Conservation (phyloP, 495 filamentous ascomycete species). For the Pyrenula massariospora region DNA sequence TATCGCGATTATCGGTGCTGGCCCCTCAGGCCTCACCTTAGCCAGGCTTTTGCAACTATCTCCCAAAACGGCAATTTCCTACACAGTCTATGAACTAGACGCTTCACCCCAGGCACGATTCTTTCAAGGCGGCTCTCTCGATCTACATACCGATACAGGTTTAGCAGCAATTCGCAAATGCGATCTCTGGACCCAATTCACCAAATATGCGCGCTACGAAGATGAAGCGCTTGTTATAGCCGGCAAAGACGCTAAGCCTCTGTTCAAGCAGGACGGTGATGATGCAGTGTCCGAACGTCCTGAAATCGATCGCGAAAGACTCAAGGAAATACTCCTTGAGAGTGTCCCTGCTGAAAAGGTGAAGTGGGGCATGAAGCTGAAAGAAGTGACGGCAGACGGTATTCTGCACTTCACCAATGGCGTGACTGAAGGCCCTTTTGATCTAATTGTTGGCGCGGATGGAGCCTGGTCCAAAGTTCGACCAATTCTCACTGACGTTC, state of each 20-base stretch:
- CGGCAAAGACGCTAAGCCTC: slow-evolving; percentile 20
- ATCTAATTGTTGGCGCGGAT: slow-evolving; percentile 51
- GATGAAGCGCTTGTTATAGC: slow-evolving; percentile 22
- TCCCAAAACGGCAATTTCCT: slow-evolving; percentile 4
- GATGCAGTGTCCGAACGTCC: neutral
- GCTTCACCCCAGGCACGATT: slow-evolving; percentile 15
- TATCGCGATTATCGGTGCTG: slow-evolving; percentile 48
- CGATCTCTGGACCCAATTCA: slow-evolving; percentile 37
- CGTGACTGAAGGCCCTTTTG: slow-evolving; percentile 15
- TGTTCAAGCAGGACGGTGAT: slow-evolving; percentile 7
- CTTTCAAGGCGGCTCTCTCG: slow-evolving; percentile 42
- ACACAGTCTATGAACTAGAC: slow-evolving; percentile 43
- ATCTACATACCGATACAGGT: slow-evolving; percentile 39
- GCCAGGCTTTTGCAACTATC: slow-evolving; percentile 45
- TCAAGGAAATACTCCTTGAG: slow-evolving; percentile 18
- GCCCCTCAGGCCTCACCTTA: slow-evolving; percentile 45
- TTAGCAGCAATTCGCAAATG: slow-evolving; percentile 39
- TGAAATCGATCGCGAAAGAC: slow-evolving; percentile 18
- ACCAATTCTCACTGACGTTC: slow-evolving; percentile 27
- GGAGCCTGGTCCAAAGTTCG: slow-evolving; percentile 50
- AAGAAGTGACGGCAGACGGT: slow-evolving; percentile 10
- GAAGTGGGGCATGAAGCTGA: slow-evolving; percentile 14
- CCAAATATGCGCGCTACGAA: slow-evolving; percentile 24
- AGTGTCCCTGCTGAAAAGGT: slow-evolving; percentile 13
- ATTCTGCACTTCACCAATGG: slow-evolving; percentile 12